These are phyloP conservation scores for Condylostoma magnum DNA, from an alignment of 169 alveolate species.

Conservation along the genomic window DNA sequence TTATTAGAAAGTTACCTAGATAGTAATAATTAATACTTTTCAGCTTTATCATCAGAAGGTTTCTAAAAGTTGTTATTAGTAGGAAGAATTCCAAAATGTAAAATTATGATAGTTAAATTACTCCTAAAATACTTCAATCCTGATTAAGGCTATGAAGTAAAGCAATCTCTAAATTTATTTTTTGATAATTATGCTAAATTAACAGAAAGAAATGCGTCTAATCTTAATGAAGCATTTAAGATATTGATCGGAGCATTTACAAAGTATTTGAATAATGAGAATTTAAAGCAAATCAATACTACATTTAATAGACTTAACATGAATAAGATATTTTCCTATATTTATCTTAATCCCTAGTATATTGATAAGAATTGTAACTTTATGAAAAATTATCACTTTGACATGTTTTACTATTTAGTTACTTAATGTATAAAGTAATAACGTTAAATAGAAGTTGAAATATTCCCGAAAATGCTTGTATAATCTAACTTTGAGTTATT, in stretches of 20 bases:
- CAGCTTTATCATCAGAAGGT: slow-evolving; percentile 4
- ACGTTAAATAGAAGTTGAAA: background rate
- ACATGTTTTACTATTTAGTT: background rate
- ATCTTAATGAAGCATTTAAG: background rate
- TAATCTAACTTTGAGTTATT: background rate
- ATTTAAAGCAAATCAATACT: no score
- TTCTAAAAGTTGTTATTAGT: background rate
- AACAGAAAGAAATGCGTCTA: background rate
- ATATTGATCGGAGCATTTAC: background rate
- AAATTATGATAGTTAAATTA: background rate
- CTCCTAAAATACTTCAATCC: background rate
- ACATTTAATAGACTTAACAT: background rate
- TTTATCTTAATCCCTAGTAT: slow-evolving; percentile 1
- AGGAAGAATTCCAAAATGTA: background rate
- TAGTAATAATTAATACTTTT: background rate
- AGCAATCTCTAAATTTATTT: background rate
- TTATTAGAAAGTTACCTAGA: background rate
- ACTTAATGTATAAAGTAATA: background rate
- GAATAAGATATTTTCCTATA: slow-evolving; percentile 4
- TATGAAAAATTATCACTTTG: background rate
- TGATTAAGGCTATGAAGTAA: background rate
- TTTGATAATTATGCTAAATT: background rate
- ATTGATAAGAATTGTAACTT: background rate
- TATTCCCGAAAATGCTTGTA: slow-evolving; percentile 19
- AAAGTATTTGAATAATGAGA: background rate